Conservation (phyloP, 2,329 filamentous ascomycete species). For the Penicillium sp. region DNA sequence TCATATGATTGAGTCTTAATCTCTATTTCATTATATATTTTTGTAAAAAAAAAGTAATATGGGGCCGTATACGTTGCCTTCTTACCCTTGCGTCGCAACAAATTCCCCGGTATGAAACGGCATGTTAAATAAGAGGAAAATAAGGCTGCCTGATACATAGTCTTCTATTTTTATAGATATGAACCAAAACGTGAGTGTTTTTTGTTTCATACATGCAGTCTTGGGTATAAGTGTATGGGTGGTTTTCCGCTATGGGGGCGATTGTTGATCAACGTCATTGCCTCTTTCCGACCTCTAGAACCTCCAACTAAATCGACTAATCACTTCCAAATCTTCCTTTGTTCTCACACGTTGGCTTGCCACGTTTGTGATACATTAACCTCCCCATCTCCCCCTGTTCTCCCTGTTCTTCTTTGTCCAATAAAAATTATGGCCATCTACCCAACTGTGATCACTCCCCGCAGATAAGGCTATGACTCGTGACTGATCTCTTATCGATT, state of each 20-base stretch:
- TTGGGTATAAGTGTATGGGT: neutral
- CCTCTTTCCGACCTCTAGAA: neutral
- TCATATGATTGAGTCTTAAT: conserved; percentile 15
- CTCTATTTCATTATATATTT: neutral
- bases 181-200: neutral
- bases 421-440: neutral
- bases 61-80: neutral
- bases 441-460: conserved; percentile 14
- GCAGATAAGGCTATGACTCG: conserved; percentile 27
- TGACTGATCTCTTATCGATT: conserved; percentile 18
- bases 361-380: neutral
- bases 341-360: neutral
- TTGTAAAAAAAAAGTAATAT: neutral
- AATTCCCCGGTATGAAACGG: neutral
- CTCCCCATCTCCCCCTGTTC: neutral
- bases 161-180: neutral
- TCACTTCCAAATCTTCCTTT: neutral
- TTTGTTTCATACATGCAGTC: neutral
- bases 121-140: neutral
- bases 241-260: neutral
- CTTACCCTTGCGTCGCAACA: neutral
- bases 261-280: conserved; percentile 11
- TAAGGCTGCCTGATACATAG: neutral
- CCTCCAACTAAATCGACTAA: neutral
- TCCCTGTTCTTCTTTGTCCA: neutral